Evolutionary conservation across 768 basidiomycete species (phyloP), one percentile per base, ranked within the genome.

Genomic region (Rhizopogon sp.): DNA sequence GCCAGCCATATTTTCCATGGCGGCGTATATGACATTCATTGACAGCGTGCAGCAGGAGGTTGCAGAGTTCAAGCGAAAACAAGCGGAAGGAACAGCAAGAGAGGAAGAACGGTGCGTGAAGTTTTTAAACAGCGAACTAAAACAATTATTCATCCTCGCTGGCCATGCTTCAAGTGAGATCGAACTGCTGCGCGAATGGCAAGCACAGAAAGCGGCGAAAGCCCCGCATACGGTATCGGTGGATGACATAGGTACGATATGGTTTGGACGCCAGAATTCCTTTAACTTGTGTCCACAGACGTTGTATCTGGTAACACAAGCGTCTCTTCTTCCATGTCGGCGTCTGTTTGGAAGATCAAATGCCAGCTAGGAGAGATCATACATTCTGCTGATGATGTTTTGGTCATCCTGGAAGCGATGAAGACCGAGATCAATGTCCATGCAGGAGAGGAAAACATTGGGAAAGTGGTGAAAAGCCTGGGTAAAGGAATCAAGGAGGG

Each of bases 321-420:
- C 17, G 45, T 68, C 63, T n/a, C 62, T 31, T 60, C 78, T 1
- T 68, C 77, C 2, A 64, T 83, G 31, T 72, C 73, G 22, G 78
- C 79, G 2, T 70, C 74, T 9, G 62, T 84, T 28, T 79, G 77
- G 79, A 82, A 81, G 62, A 73, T 85, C 58, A 72, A 69, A 13
- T 74, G 75, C 42, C 60, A 63, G 0, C 63, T 72, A 5, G 79
- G 79, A 11, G 74, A 81, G 51, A 58, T 64, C 0, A 72, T 85
- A 42, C 46, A 63, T 3, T 69, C 76, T 0, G 68, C 70, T 2
- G 74, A 77, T 11, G 69, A 77, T 4, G 71, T 78, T 3, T 60
- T 84, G 39, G 46, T 81, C 33, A 72, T 82, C 17, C 72, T 86
- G 11, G 82, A 84, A 64, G 81, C 84, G 1, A 86, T 85, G 85